Evolutionary conservation across 2,329 filamentous ascomycete species (phyloP).

Genomic region (Allantophomopsis lycopodina): DNA sequence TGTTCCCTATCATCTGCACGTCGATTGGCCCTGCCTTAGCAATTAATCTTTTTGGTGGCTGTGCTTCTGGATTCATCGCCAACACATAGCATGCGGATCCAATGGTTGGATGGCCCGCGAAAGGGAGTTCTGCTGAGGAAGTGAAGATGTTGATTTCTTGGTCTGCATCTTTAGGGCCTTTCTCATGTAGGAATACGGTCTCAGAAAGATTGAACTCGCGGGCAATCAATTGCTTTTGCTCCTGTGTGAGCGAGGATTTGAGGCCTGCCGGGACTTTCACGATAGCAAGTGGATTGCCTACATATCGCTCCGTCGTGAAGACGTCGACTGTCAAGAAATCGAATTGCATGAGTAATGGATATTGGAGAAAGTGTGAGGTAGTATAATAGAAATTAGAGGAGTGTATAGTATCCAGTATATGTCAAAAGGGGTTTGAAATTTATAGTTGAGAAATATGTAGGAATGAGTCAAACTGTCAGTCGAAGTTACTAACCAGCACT

Average conservation of each 20-base stretch:
- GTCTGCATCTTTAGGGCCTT: conserved; percentile 13
- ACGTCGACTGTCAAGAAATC: conserved; percentile 41
- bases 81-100: conserved; percentile 38
- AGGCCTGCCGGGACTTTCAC: conserved; percentile 32
- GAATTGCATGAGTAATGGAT: not conserved
- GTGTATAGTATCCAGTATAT: too few species aligned
- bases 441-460: too few species aligned
- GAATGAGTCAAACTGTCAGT: too few species aligned
- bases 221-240: conserved; percentile 42
- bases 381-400: too few species aligned
- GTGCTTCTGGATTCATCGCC: conserved; percentile 9
- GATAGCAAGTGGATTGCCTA: conserved; percentile 47
- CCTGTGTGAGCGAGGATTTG: conserved; percentile 27
- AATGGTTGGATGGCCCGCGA: conserved; percentile 48
- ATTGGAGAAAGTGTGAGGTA: not conserved
- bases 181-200: conserved; percentile 45
- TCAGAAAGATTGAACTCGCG: conserved; percentile 51
- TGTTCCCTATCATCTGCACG: conserved; percentile 21
- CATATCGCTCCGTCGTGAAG: conserved; percentile 35
- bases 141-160: conserved; percentile 43
- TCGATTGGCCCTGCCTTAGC: conserved; percentile 42
- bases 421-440: too few species aligned
- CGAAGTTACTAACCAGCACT: too few species aligned
- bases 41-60: conserved; percentile 22
- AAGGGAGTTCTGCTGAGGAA: conserved; percentile 35